Evolutionary conservation across 2,329 filamentous ascomycete genomes (phyloP).

Genomic region (Alternaria metachromatica): DNA sequence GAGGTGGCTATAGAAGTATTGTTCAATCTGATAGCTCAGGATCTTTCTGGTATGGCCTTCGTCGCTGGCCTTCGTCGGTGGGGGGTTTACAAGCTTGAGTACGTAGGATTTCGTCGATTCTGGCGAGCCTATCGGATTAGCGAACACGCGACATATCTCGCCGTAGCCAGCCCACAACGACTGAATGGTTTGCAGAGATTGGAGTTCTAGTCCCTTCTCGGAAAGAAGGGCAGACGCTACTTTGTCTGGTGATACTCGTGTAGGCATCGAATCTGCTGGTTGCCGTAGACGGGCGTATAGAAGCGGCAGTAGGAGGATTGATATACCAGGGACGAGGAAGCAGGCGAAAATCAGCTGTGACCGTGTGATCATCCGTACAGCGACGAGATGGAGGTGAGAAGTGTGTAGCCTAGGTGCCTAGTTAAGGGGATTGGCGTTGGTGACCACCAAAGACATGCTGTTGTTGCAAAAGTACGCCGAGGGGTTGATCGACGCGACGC

Average conservation of each 20-base stretch:
- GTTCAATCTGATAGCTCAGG: conserved; percentile 71
- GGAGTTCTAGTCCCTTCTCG: conserved; percentile 29
- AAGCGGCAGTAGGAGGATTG: background rate
- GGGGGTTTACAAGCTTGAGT: conserved; percentile 67
- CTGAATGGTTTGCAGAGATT: conserved; percentile 44
- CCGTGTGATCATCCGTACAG: conserved; percentile 1
- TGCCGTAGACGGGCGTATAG: background rate
- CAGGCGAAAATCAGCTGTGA: background rate
- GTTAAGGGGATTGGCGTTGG: background rate
- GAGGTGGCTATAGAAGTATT: conserved; percentile 67
- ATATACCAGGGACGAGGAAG: conserved; percentile 1
- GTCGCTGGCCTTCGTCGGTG: conserved; percentile 50
- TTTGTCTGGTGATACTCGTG: conserved; percentile 17
- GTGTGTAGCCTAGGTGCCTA: background rate
- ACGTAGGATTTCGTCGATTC: conserved; percentile 52
- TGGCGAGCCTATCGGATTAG: conserved; percentile 28
- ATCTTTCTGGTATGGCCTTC: conserved; percentile 71
- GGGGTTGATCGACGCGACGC: background rate
- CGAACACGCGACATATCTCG: conserved; percentile 63
- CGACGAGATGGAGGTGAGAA: background rate
- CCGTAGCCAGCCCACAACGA: conserved; percentile 59
- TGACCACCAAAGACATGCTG: background rate
- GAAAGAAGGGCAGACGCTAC: conserved; percentile 39
- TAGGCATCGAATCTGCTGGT: conserved; percentile 48
- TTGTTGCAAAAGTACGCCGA: background rate